These are phyloP conservation scores for Dicorynia guianensis DNA, from an alignment of 306 rosid genomes.

Conservation along the genomic window DNA sequence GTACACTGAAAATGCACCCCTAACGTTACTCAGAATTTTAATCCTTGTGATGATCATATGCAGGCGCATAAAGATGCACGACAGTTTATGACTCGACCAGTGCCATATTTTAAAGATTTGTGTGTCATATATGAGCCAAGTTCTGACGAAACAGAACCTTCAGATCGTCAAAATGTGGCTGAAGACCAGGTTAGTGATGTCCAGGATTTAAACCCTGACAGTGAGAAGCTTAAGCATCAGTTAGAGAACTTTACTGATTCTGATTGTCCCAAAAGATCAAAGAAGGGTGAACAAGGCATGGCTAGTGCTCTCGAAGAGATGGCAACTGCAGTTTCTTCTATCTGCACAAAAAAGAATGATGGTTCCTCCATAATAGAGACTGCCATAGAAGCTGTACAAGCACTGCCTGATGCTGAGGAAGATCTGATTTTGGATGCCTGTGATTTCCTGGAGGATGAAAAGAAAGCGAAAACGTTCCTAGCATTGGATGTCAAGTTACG, in stretches of 20 bases:
- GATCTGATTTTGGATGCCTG: constrained; percentile 85
- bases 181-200: constrained; percentile 42
- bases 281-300: constrained; percentile 59
- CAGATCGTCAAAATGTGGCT: constrained; percentile 51
- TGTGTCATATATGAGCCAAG: constrained; percentile 68
- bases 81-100: constrained; percentile 84
- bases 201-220: constrained; percentile 39
- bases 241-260: constrained; percentile 48
- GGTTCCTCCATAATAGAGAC: constrained; percentile 56
- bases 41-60: constrained; percentile 27
- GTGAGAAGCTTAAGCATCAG: constrained; percentile 58
- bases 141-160: constrained; percentile 51
- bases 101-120: constrained; percentile 71
- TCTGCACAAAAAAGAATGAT: constrained; percentile 53
- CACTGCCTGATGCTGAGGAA: constrained; percentile 80
- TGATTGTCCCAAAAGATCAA: constrained; percentile 48
- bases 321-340: constrained; percentile 64
- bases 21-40: background rate
- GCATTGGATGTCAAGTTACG: constrained; percentile 69
- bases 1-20: no score
- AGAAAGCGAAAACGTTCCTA: constrained; percentile 76
- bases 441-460: constrained; percentile 78
- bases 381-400: constrained; percentile 73
- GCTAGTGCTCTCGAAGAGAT: constrained; percentile 64
- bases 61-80: constrained; percentile 76